Evolutionary conservation across 2,329 filamentous ascomycete genomes (phyloP).

Genomic region (Aspergillus sp.): DNA sequence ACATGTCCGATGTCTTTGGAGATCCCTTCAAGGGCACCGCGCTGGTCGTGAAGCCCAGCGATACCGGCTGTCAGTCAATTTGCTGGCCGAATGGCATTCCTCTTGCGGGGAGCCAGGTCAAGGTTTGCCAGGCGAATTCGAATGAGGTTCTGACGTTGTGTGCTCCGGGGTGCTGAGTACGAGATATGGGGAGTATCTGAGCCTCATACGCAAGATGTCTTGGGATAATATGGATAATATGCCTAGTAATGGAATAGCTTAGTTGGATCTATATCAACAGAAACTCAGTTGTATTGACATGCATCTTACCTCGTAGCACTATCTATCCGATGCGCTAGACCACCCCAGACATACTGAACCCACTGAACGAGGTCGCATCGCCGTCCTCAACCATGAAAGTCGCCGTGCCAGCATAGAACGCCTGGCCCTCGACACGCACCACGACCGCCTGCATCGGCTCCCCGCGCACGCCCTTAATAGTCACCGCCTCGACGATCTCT

Average conservation of each 20-base stretch:
- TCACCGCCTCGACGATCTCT: conserved; percentile 16
- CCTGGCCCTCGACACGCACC: conserved; percentile 31
- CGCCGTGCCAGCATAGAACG: conserved; percentile 30
- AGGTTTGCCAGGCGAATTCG: conserved; percentile 23
- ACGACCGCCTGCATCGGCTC: conserved; percentile 14
- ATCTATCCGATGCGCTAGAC: neutral
- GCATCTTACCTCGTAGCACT: too few relatives aligned
- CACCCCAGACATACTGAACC: conserved; percentile 19
- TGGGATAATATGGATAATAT: too few relatives aligned
- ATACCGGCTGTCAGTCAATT: conserved; percentile 24
- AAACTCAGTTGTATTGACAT: too few relatives aligned
- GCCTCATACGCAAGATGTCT: too few relatives aligned
- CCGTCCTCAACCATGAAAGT: conserved; percentile 29
- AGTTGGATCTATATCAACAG: too few relatives aligned
- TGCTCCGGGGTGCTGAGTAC: conserved; percentile 20
- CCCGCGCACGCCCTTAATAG: neutral
- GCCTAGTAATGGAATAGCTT: neutral
- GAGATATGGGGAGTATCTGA: neutral
- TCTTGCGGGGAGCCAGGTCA: conserved; percentile 30
- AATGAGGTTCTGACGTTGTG: conserved; percentile 32
- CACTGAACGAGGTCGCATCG: conserved; percentile 20
- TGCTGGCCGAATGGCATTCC: conserved; percentile 31
- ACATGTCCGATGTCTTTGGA: conserved; percentile 43
- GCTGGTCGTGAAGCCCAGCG: conserved; percentile 23
- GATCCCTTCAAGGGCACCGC: conserved; percentile 36